Base-by-base conservation (phyloP, 2,329 filamentous ascomycete genomes). In the Tolypocladium endophyticum region DNA sequence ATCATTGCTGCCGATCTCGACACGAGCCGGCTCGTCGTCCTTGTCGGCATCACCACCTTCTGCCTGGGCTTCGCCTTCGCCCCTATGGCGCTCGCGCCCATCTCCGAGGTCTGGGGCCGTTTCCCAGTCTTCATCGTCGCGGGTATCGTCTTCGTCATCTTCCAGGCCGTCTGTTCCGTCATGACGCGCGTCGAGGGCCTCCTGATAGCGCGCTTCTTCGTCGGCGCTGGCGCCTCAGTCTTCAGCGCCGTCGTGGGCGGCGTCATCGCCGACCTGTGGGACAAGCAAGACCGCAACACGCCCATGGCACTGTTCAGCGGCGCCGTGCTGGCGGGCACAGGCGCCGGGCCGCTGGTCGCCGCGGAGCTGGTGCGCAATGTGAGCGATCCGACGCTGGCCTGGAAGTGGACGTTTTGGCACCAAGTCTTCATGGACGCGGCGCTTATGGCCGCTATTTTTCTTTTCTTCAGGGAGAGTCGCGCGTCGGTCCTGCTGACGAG, bases 211-310 rank as follows among this genome's bases (percentile, higher is more conserved):
- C 83, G 92, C 1, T 89, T 96, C 69, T 79, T 94, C 55, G 82
- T 86, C 12, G 92, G 92, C 1, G 84, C 86, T n/a, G 89, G 89
- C 8, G 87, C 84, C 7, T 91, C 87, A 56, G 86, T 81, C 0
- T 96, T 95, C 69, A 91, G 88, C 53, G 94, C 90, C 28, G 92
- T 96, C 81, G 88, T 96, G 0, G 92, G 92, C n/a, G 92, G 92
- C 4, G 89, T 97, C 4, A 87, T 97, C 47, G 88, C 88, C 57
- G 92, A 97, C 68, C 83, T 96, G 61, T 96, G 92, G 75, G 83
- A 87, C 55, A 85, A 89, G 12, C 77, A 89, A 61, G 86, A 89
- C 53, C 81, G 93, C 39, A 96, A 97, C 67, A 91, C 88, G 0
- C 89, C 92, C 0, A 96, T 97, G 93, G 87, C 90, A 0, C 70